Base-by-base conservation (phyloP, 805 yeast genomes). In the Wickerhamomyces subpelliculosus region DNA sequence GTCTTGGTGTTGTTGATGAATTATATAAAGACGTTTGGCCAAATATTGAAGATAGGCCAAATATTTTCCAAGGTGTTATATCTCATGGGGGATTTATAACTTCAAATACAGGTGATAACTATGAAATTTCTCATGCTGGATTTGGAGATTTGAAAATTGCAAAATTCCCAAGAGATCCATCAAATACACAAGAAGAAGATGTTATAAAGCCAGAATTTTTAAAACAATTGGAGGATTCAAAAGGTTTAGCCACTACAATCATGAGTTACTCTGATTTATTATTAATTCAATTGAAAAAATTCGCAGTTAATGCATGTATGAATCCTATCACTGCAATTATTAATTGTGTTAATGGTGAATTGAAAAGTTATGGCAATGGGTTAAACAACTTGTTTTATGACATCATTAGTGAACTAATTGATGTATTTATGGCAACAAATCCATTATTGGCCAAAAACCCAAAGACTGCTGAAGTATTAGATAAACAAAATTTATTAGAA, bases 271-370 rank as follows among this genome's bases (percentile, higher is more conserved):
- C 68, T 19, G 75, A 71, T 28, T 57, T 78, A 40, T 57, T 79
- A 26, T 48, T 75, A 22, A 72, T 78, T 2, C 95, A 86, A 59
- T 64, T 80, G 47, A 81, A 79, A 48, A 93, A 90, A 57, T 72
- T 90, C 40, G 67, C 83, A 32, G 79, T 84, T 17, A 93, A 93
- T 54, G 72, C 85, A 1, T 84, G 93, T 52, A 79, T 90, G 46
- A 90, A 93, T 52, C 84, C 96, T 0, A 63, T 83, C 22, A 84
- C 96, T 0, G 82, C 96, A 0, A 63, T 87, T 18, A 60, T 84
- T 20, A 83, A 85, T 56, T 83, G 93, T 53, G 54, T 69, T 27
- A 93, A 93, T 52, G 95, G 94, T 25, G 85, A 82, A 36, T 61
- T 90, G 3, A 85, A 75, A 44, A 58, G 68, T 2, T 51, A 72